A percentile compares a stretch with the other conserved stretches of the same genome.
These are phyloP conservation scores for Capniomyces stellatus DNA, from an alignment of 371 early-diverging fungal species.

Conservation along the genomic window DNA sequence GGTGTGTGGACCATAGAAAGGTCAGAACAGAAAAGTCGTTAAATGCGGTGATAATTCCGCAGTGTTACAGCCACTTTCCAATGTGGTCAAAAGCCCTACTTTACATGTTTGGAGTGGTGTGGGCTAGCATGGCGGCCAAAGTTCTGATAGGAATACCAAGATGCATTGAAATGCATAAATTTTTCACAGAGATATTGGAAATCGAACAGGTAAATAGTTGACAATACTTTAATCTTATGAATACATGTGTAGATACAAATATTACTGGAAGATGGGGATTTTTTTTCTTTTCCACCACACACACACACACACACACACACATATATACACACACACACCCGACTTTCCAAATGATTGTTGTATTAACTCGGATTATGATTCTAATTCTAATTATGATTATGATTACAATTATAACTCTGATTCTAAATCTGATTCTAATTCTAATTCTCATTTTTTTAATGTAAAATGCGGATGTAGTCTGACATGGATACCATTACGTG, in stretches of 20 bases:
- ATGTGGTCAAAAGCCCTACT: constrained; percentile 25
- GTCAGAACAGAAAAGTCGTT: constrained; percentile 45
- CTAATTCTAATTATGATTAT: no score
- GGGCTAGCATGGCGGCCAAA: constrained; percentile 48
- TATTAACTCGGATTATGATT: no score
- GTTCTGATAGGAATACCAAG: constrained; percentile 49
- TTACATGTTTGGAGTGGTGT: constrained; percentile 43
- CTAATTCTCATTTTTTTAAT: neutral
- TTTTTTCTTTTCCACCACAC: no score
- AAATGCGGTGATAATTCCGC: constrained; percentile 52
- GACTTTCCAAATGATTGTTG: no score
- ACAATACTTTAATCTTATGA: neutral
- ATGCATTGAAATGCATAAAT: constrained; percentile 62
- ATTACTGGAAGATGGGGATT: no score
- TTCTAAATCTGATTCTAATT: neutral
- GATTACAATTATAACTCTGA: neutral
- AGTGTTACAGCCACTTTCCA: constrained; percentile 33
- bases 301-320: no score
- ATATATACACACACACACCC: no score
- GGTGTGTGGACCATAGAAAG: constrained; percentile 72
- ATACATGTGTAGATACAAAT: no score
- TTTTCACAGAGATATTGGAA: constrained; percentile 60
- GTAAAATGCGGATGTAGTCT: neutral
- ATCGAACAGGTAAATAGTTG: constrained; percentile 35
- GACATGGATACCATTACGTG: constrained; percentile 65